Base-by-base conservation (phyloP, 208 protist genomes). In the Leishmania aethiopica region DNA sequence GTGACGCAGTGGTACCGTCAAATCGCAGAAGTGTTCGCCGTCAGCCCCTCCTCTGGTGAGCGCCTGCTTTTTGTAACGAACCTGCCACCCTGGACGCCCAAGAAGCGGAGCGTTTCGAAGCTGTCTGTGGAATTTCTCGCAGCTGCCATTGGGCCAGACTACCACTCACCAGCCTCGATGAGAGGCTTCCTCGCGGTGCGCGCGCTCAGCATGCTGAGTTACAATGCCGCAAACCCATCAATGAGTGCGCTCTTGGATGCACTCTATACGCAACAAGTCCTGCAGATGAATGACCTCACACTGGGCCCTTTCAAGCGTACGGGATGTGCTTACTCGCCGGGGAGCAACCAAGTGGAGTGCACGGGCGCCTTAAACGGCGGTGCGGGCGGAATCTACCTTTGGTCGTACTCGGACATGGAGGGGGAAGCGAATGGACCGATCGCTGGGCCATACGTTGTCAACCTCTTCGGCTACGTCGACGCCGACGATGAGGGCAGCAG, bases 41-140 rank as follows among this genome's bases (percentile, higher is more conserved):
- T 25, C 5, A 40, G 8, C 32, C 10, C 55, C 17, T 42, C 35
- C 7, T 40, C 40, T 13, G 28, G 59, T 15, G 15, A 62, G 7
- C 80, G 75, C 2, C 19, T 84, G 28, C n/a, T 76, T 8, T 84
- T 84, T 37, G 69, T 71, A 17, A 84, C 81, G 15, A 84, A 84
- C 49, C 69, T 84, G 55, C 75, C 81, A 13, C 81, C 62, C 55
- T 84, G 81, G 81, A 51, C 45, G 19, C 25, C 2, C 6, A 78
- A 66, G 37, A 66, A 1, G 51, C 0, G 1, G 7, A 13, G 25
- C 6, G 10, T 17, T 6, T 42, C 81, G 17, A 42, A 0, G 17
- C 32, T 84, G 1, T 76, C 75, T 25, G 47, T 0, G 1, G 71
- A 51, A 0, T 84, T 84, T 42, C 19, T 80, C 42, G 35, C n/a